These are phyloP conservation scores for Ogataea paraovalis DNA, from an alignment of 805 yeast species.

Conservation along the genomic window DNA sequence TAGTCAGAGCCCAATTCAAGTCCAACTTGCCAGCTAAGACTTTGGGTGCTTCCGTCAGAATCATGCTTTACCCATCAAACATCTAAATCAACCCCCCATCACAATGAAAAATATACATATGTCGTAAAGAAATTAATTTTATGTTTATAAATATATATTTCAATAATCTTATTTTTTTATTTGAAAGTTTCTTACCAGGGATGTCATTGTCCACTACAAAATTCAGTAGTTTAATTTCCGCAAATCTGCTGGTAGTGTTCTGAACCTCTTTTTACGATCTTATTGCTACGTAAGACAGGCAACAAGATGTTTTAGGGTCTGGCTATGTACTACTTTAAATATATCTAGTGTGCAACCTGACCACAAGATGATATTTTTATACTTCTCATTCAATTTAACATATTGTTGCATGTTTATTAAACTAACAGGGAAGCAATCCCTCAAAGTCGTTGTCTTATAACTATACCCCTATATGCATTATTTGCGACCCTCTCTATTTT, in stretches of 20 bases:
- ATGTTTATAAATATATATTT: slow-evolving; percentile 3
- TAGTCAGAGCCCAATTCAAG: slow-evolving; percentile 98
- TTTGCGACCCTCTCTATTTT: no score
- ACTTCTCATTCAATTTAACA: no score
- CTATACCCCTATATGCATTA: no score
- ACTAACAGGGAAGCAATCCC: no score
- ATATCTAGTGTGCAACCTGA: no score
- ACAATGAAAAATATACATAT: slow-evolving; percentile 1
- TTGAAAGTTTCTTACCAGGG: not conserved
- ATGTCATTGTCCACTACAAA: not conserved
- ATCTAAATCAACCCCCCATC: slow-evolving; percentile 58
- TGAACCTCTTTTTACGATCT: not conserved
- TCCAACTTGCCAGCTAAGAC: slow-evolving; percentile 99
- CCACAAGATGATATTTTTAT: no score
- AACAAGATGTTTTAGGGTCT: no score
- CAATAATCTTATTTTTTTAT: slow-evolving; percentile 5
- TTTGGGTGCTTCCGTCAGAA: slow-evolving; percentile 99
- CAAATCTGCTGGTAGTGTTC: no score
- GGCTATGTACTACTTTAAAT: no score
- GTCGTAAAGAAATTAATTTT: slow-evolving; percentile 5
- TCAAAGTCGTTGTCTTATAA: no score
- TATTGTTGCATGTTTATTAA: no score
- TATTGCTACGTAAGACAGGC: no score
- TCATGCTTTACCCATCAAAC: slow-evolving; percentile 99
- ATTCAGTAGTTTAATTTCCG: not conserved